Percentiles rank a stretch among this genome's conserved stretches.
Evolutionary conservation across 768 basidiomycete genomes (phyloP).

Genomic region (Tulasnella sp.): DNA sequence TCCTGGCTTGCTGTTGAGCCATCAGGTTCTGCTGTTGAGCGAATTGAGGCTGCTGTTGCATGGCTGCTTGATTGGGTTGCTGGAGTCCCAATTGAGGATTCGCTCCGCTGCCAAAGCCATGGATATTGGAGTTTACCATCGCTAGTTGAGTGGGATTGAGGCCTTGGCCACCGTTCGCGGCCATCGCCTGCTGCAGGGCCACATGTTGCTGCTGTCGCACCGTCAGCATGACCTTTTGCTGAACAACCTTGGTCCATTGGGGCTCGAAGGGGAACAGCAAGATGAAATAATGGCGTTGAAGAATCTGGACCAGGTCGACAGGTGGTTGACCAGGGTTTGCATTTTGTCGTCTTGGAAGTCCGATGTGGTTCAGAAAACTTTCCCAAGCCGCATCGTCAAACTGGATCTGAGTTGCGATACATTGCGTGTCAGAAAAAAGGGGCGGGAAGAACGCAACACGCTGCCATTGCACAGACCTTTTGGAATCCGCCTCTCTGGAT

Average conservation of each 20-base stretch:
- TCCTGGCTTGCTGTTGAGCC: not conserved
- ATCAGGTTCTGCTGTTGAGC: not conserved
- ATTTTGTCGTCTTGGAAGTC: constrained; percentile 48
- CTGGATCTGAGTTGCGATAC: constrained; percentile 19
- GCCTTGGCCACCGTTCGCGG: constrained; percentile 7
- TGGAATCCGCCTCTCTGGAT: constrained; percentile 51
- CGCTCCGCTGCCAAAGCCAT: not conserved
- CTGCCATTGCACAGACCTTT: constrained; percentile 40
- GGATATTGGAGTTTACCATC: constrained; percentile 5
- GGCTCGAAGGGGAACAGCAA: constrained; percentile 63
- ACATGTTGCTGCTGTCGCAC: constrained; percentile 34
- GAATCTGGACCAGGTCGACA: constrained; percentile 32
- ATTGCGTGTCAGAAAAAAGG: not conserved
- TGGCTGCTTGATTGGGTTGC: not conserved
- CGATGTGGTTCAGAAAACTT: constrained; percentile 46
- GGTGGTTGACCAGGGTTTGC: constrained; percentile 7
- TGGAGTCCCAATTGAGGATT: constrained; percentile 1
- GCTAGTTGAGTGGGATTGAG: constrained; percentile 11
- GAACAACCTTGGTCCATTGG: constrained; percentile 26
- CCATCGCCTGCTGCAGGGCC: constrained; percentile 22
- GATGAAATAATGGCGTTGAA: constrained; percentile 46
- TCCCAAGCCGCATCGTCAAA: constrained; percentile 50
- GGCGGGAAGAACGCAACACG: not conserved
- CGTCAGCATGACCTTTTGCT: constrained; percentile 44
- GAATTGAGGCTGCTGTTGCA: not conserved